Base-by-base conservation (phyloP, 2,329 filamentous ascomycete genomes). In the Bipolaris zeicola region DNA sequence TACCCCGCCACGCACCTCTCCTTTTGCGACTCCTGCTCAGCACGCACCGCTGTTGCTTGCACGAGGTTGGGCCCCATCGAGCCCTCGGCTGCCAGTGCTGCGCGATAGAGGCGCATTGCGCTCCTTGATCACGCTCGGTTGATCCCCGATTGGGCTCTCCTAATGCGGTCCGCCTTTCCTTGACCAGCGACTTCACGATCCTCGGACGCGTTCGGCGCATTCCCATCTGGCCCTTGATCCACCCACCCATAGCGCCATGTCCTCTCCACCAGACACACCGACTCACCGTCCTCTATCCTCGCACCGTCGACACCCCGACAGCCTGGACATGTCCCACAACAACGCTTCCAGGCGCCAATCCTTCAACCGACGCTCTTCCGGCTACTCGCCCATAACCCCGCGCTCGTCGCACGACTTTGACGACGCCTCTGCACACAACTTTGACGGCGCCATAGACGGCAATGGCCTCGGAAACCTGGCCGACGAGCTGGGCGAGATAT, bases 401-500 rank as follows among this genome's bases (percentile, higher is more conserved):
- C 74, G 74, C 43, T 77, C 75, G 10, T 73, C 72, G 54, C 73
- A 71, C n/a, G 70, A 73, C 10, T 76, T 77, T 57, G 78, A 79
- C 16, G 73, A 77, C 51, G 69, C 70, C 42, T 73, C 74, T 2
- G 73, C 68, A 38, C 76, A 77, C 13, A 70, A 73, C 54, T 73
- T 74, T 6, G 75, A 74, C 50, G 74, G 71, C 8, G 72, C 67
- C 14, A 74, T 71, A 48, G 78, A 77, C 44, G 85, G 85, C 59
- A 67, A 65, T 54, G 88, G 88, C 7, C 79, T 92, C 60, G 91
- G 90, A 31, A 93, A 92, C 65, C 76, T 95, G 46, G 91, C 91
- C 1, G 91, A 94, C 75, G 91, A 95, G 75, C 79, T 95, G 45
- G 91, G 89, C 1, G 89, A 90, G 37, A 87, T 88, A 3, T 86